Conservation (phyloP, 148 eudicot species). For the Amaranthus palmeri region DNA sequence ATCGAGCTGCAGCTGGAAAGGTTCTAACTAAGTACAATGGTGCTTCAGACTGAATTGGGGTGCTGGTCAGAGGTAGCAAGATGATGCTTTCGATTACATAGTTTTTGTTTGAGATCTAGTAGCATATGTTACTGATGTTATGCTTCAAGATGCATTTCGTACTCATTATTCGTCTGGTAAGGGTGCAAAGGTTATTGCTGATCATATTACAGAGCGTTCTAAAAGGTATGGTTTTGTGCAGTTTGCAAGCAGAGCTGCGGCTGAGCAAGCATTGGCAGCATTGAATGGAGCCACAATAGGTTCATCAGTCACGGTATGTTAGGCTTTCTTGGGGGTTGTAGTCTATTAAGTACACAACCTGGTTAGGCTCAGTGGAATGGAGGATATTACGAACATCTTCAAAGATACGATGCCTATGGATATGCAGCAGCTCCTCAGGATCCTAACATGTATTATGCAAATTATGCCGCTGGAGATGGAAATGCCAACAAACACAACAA, state of each 20-base stretch:
- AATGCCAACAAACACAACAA: slow-evolving; percentile 80
- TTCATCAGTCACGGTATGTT: slow-evolving; percentile 43
- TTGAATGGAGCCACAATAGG: slow-evolving; percentile 83
- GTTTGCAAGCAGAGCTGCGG: slow-evolving; percentile 86
- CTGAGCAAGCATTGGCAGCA: slow-evolving; percentile 64
- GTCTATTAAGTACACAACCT: slow-evolving; percentile 69
- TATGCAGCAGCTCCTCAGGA: slow-evolving; percentile 76
- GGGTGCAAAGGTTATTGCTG: slow-evolving; percentile 94
- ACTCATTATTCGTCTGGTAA: slow-evolving; percentile 65
- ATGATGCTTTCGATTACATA: slow-evolving; percentile 69
- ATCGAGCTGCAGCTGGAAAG: slow-evolving; percentile 79
- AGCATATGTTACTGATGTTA: slow-evolving; percentile 79
- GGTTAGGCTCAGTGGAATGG: slow-evolving; percentile 71
- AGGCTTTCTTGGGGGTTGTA: slow-evolving; percentile 95
- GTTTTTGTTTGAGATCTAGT: slow-evolving; percentile 97
- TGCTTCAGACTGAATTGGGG: slow-evolving; percentile 88
- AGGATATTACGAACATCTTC: slow-evolving; percentile 75
- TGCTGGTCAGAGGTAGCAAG: slow-evolving; percentile 81
- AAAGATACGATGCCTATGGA: slow-evolving; percentile 78
- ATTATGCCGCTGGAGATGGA: slow-evolving; percentile 78
- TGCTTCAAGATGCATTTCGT: slow-evolving; percentile 81
- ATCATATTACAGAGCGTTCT: slow-evolving; percentile 73
- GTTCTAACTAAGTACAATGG: slow-evolving; percentile 63
- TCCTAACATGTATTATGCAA: slow-evolving; percentile 78
- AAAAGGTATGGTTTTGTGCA: slow-evolving; percentile 97